A percentile compares a stretch with the other conserved stretches of the same genome.
Conservation (phyloP, 495 filamentous ascomycete genomes). For the Tirmania nivea region DNA sequence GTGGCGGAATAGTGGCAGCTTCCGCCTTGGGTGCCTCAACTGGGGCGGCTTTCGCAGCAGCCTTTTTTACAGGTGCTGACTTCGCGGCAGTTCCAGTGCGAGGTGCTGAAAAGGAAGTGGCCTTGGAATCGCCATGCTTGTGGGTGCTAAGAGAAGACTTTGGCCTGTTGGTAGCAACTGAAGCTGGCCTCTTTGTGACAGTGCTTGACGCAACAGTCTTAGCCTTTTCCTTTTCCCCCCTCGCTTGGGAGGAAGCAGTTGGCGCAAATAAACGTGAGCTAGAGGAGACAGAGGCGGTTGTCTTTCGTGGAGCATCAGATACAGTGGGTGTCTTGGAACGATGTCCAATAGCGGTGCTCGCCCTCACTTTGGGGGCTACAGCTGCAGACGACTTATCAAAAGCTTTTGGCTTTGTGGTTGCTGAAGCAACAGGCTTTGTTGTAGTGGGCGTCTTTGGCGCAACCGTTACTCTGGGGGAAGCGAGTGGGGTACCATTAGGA, state of each 20-base stretch:
- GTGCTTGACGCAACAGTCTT: background rate
- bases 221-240: background rate
- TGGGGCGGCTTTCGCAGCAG: background rate
- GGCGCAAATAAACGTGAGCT: background rate
- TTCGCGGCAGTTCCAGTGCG: background rate
- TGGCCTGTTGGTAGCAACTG: background rate
- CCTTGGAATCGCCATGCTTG: background rate
- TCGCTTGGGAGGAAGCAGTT: background rate
- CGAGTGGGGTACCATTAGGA: too few relatives aligned
- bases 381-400: too few relatives aligned
- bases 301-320: background rate
- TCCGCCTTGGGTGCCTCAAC: background rate
- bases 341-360: background rate
- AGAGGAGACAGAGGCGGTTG: background rate
- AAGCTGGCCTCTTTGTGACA: background rate
- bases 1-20: background rate
- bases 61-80: background rate
- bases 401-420: too few relatives aligned
- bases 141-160: background rate
- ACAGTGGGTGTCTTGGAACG: background rate
- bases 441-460: too few relatives aligned
- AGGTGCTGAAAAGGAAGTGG: background rate
- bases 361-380: too few relatives aligned
- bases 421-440: too few relatives aligned
- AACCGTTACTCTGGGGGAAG: too few relatives aligned